A percentile compares a stretch with the other conserved stretches of the same genome.
Evolutionary conservation across 2,329 filamentous ascomycete species (phyloP).

Genomic region (Penicillium nordicum): DNA sequence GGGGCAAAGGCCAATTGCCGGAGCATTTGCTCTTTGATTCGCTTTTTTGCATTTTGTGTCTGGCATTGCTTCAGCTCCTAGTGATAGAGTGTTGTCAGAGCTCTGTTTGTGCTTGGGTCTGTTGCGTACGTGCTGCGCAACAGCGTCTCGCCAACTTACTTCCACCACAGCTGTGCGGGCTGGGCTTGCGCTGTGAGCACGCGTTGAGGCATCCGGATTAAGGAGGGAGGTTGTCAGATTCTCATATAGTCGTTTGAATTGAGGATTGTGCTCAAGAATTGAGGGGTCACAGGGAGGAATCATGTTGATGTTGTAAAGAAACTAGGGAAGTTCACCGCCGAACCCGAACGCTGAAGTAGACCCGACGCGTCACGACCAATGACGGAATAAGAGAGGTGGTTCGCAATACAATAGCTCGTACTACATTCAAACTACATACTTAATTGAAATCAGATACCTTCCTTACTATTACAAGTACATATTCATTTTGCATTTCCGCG

Average conservation of each 20-base stretch:
- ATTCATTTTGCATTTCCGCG: constrained; percentile 33
- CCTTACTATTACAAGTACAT: constrained; percentile 19
- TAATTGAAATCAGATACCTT: background rate
- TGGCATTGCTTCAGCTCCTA: constrained; percentile 38
- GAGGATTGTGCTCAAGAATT: constrained; percentile 40
- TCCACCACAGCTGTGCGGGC: constrained; percentile 30
- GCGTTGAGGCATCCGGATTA: constrained; percentile 42
- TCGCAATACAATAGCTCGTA: background rate
- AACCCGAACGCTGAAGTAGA: constrained; percentile 9
- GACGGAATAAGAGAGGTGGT: background rate
- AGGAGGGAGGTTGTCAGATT: constrained; percentile 38
- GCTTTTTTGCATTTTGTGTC: constrained; percentile 31
- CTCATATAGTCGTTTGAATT: constrained; percentile 43
- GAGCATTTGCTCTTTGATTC: constrained; percentile 33
- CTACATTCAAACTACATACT: background rate
- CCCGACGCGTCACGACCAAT: background rate
- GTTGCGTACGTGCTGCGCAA: background rate
- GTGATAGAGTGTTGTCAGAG: background rate
- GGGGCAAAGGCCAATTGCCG: constrained; percentile 33
- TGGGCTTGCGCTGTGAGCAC: constrained; percentile 29
- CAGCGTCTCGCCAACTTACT: constrained; percentile 26
- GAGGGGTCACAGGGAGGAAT: constrained; percentile 42
- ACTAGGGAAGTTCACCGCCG: constrained; percentile 20
- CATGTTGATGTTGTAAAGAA: constrained; percentile 31
- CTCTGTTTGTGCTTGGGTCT: background rate